Conservation (phyloP, 495 filamentous ascomycete species). For the Penicillium odoratum region DNA sequence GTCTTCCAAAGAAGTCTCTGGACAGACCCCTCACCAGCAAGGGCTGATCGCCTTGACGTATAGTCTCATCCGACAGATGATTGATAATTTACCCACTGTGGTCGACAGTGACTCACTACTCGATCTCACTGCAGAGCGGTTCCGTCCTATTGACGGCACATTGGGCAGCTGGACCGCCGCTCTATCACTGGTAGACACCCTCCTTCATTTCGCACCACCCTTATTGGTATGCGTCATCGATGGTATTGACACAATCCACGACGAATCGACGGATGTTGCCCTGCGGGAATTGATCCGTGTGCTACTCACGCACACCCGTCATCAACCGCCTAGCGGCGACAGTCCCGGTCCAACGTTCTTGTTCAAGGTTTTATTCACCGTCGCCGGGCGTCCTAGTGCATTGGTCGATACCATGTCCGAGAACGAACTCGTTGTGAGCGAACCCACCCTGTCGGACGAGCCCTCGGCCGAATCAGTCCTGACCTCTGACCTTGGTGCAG, state of each 20-base stretch:
- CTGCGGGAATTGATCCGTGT: slow-evolving; percentile 40
- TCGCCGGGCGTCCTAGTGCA: slow-evolving; percentile 34
- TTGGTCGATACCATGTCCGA: slow-evolving; percentile 43
- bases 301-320: slow-evolving; percentile 40
- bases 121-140: slow-evolving; percentile 40
- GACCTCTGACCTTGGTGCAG: slow-evolving; percentile 34
- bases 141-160: slow-evolving; percentile 41
- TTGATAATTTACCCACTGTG: slow-evolving; percentile 45
- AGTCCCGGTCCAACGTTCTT: slow-evolving; percentile 34
- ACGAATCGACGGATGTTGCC: slow-evolving; percentile 36
- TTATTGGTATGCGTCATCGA: slow-evolving; percentile 47
- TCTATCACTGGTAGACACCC: slow-evolving; percentile 39
- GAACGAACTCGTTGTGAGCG: slow-evolving; percentile 34
- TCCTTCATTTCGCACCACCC: slow-evolving; percentile 42
- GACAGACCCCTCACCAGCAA: slow-evolving; percentile 32
- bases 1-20: slow-evolving; percentile 23
- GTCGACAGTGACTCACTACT: slow-evolving; percentile 39
- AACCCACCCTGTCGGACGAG: slow-evolving; percentile 28
- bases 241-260: slow-evolving; percentile 41
- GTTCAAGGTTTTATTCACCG: slow-evolving; percentile 47
- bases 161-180: slow-evolving; percentile 44
- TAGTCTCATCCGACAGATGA: slow-evolving; percentile 50
- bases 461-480: slow-evolving; percentile 25
- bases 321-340: slow-evolving; percentile 24
- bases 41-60: slow-evolving; percentile 47